Conservation (phyloP, 2,329 filamentous ascomycete species). For the Pseudogymnoascus sp. region DNA sequence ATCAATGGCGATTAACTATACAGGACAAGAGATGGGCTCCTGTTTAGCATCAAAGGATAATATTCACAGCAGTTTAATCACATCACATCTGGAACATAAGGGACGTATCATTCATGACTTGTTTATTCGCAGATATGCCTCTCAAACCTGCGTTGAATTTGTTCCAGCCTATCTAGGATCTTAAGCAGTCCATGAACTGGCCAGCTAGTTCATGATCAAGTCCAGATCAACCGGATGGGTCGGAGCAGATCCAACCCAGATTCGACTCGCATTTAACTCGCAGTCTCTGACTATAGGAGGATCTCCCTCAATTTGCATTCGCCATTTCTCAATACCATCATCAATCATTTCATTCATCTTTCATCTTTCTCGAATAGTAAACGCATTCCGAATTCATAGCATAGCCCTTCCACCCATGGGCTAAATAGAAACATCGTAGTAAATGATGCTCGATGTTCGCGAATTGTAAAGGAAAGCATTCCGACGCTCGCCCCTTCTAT, state of each 20-base stretch:
- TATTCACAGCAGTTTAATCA: background rate
- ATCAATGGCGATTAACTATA: background rate
- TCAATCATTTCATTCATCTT: background rate
- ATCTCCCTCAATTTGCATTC: background rate
- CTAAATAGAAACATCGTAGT: conserved; percentile 62
- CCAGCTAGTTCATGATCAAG: background rate
- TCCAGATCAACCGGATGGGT: background rate
- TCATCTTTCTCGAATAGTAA: background rate
- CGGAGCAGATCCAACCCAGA: background rate
- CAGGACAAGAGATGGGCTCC: background rate
- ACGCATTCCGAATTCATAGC: background rate
- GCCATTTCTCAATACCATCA: background rate
- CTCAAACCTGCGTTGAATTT: background rate
- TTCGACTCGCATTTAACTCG: background rate
- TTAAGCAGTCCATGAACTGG: background rate
- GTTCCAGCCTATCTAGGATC: background rate
- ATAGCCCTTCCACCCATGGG: conserved; percentile 8
- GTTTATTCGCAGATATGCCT: background rate
- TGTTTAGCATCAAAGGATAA: background rate
- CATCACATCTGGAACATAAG: background rate
- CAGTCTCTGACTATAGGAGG: background rate
- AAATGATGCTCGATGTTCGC: conserved; percentile 71
- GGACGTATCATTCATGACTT: background rate
- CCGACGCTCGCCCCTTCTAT: conserved; percentile 49
- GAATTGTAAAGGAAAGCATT: conserved; percentile 92